phyloP scores from a whole-genome alignment of 164 flowering plant genomes.

The Echeveria elegans region DNA sequence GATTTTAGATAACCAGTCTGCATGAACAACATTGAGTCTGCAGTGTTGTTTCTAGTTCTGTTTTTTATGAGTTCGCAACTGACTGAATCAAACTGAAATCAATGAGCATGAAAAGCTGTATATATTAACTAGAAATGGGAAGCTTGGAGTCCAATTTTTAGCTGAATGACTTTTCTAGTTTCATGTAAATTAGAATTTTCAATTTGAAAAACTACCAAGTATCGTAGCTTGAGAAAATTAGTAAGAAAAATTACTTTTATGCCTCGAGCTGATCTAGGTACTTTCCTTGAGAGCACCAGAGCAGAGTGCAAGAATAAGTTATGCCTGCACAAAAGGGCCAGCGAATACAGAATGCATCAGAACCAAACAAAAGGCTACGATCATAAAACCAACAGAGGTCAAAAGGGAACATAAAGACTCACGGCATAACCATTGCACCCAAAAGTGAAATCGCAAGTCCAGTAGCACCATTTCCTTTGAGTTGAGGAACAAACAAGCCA shows the following conservation, averaged over 20 bases:
- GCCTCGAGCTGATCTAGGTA: constrained; percentile 68
- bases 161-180: not conserved
- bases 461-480: constrained; percentile 78
- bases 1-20: not conserved
- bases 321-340: constrained; percentile 43
- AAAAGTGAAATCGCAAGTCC: constrained; percentile 82
- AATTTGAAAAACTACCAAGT: constrained; percentile 6
- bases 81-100: not conserved
- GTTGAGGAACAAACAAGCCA: constrained; percentile 87
- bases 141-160: not conserved
- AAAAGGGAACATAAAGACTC: constrained; percentile 20
- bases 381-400: not conserved
- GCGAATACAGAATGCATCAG: constrained; percentile 3
- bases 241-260: constrained; percentile 42
- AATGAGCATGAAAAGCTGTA: not conserved
- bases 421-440: constrained; percentile 99
- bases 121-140: not conserved
- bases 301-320: constrained; percentile 95
- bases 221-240: not conserved
- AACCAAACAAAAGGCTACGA: constrained; percentile 1
- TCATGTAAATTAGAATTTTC: not conserved
- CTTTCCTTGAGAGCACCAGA: constrained; percentile 78
- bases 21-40: not conserved
- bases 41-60: not conserved
- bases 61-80: not conserved